Evolutionary conservation across 2,329 filamentous ascomycete genomes (phyloP).

Genomic region (Hypoxylon sp.): DNA sequence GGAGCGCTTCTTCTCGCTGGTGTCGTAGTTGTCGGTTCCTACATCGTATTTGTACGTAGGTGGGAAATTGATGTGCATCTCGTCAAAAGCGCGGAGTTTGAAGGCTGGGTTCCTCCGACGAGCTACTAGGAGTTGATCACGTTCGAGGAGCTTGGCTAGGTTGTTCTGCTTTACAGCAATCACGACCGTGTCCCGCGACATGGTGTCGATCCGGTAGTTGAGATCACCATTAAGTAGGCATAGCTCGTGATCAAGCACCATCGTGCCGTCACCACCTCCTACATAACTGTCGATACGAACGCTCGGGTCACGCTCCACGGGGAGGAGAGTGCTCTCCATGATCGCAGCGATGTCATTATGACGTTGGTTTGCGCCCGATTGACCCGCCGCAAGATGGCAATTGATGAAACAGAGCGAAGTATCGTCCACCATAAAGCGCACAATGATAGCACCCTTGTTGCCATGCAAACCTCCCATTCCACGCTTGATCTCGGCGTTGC

Average conservation of each 20-base stretch:
- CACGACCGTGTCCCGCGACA: constrained; percentile 93
- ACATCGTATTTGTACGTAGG: constrained; percentile 99
- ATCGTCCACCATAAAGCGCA: constrained; percentile 95
- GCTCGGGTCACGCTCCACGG: constrained; percentile 76
- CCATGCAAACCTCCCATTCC: constrained; percentile 96
- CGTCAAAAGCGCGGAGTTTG: constrained; percentile 89
- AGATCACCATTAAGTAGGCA: constrained; percentile 96
- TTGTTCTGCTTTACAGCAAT: constrained; percentile 86
- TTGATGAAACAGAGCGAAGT: constrained; percentile 97
- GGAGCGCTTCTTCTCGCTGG: constrained; percentile 92
- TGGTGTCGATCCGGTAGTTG: constrained; percentile 98
- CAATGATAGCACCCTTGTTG: constrained; percentile 93
- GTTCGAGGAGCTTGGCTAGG: constrained; percentile 86
- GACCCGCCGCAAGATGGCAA: constrained; percentile 95
- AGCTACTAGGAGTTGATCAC: constrained; percentile 92
- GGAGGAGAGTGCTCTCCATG: constrained; percentile 83
- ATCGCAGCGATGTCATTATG: constrained; percentile 95
- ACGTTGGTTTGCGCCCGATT: constrained; percentile 88
- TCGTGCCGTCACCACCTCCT: constrained; percentile 92
- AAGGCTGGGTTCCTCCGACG: constrained; percentile 92
- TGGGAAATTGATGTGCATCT: constrained; percentile 89
- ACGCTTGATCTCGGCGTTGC: constrained; percentile 88
- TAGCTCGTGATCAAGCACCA: constrained; percentile 98
- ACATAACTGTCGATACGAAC: constrained; percentile 83
- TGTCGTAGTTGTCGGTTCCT: constrained; percentile 93